These are phyloP conservation scores for Talinum fruticosum DNA, from an alignment of 148 eudicot genomes.

Conservation along the genomic window DNA sequence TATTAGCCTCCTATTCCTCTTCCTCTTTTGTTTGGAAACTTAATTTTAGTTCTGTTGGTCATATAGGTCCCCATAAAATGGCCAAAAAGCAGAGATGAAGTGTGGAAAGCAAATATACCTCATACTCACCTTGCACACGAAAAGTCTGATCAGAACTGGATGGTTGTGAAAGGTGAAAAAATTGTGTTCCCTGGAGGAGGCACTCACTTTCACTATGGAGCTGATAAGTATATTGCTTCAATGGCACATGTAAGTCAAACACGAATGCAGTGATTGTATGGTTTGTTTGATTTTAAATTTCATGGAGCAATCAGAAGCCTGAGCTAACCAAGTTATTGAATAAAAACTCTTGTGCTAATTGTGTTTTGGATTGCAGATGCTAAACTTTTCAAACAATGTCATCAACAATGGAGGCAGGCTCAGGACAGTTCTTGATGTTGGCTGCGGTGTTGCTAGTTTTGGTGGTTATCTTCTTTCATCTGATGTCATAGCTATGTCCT, in stretches of 20 bases:
- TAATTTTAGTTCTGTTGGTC: not conserved
- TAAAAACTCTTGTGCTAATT: not conserved
- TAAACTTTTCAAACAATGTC: constrained; percentile 65
- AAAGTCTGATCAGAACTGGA: constrained; percentile 99
- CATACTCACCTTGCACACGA: constrained; percentile 99
- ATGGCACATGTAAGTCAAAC: constrained; percentile 82
- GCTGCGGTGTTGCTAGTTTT: constrained; percentile 99
- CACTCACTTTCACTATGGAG: constrained; percentile 97
- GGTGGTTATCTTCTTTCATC: constrained; percentile 94
- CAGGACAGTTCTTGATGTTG: constrained; percentile 93
- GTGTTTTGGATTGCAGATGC: constrained; percentile 66
- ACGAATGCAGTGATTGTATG: not conserved
- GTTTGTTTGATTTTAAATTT: not conserved
- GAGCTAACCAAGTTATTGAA: not conserved
- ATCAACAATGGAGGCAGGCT: constrained; percentile 74
- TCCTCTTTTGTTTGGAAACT: constrained; percentile 10
- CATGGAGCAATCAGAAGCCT: not conserved
- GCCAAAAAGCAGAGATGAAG: constrained; percentile 97
- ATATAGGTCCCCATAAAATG: constrained; percentile 88
- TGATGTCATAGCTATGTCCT: constrained; percentile 80
- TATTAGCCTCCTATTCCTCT: not conserved
- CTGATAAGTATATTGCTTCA: constrained; percentile 86
- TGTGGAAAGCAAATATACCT: constrained; percentile 97
- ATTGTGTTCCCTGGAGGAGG: constrained; percentile 97
- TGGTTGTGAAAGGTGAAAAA: constrained; percentile 96